Evolutionary conservation across 805 yeast species (phyloP), one percentile per base, ranked within the genome.

Genomic region (Candida silvatica): DNA sequence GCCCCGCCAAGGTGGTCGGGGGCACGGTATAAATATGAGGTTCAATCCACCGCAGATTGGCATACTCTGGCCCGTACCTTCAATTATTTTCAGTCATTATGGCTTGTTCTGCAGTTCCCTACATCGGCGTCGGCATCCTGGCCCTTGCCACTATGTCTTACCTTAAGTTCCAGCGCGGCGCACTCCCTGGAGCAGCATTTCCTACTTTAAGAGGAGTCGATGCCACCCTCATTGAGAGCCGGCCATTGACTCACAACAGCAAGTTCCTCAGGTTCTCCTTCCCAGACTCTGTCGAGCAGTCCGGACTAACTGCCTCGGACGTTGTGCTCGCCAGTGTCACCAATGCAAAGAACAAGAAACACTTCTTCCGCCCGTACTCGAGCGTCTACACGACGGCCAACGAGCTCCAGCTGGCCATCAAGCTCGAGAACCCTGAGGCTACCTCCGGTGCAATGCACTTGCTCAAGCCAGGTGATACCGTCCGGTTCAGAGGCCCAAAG

Each of bases 311-410:
- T 16, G 18, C 35, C 15, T 32, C 17, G n/a, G 11, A 23, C 5
- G 33, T 39, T 5, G 12, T 20, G 5, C 18, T 22, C 5, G 17
- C 28, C 5, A 14, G 25, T 7, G 25, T 35, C 18, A 30, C 19
- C 17, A 19, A 35, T 15, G 6, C 37, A 5, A 19, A 15, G 8
- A 23, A 34, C 8, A 27, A 34, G 14, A 20, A 15, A 5, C 29
- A 30, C 7, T 4, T 12, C 7, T 11, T 36, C 17, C 25, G 41
- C 26, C 39, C 39, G n/a, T 38, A 11, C 23, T 30, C 38, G 11
- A 32, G 32, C 20, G 31, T 38, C 14, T 38, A 36, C 20, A 32
- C 17, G n/a, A 36, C 35, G 17, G 31, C 29, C n/a, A 34, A 35
- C 12, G 17, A 17, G 16, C 14, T 38, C 8, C 35, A 34, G 12